Conservation (phyloP, 192 early-diverging fungal species). For the Obelidium mucronatum region DNA sequence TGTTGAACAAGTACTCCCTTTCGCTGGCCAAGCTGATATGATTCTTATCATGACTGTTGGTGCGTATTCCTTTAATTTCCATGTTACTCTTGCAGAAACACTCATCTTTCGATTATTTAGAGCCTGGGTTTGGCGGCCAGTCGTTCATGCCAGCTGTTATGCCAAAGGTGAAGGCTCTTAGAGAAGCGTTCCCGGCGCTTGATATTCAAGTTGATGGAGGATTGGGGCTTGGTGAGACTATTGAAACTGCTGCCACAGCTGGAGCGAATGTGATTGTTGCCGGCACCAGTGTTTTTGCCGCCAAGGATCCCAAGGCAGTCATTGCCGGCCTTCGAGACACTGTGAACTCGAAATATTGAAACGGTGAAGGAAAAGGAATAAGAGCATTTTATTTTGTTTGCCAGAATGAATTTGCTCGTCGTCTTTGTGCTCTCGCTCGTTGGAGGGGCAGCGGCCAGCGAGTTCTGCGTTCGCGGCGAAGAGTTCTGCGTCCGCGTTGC, state of each 20-base stretch:
- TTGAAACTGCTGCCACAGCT: constrained; percentile 84
- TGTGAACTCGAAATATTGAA: constrained; percentile 50
- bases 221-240: constrained; percentile 74
- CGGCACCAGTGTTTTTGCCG: constrained; percentile 90
- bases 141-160: constrained; percentile 89
- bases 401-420: too few relatives aligned
- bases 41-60: constrained; percentile 93
- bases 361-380: too few relatives aligned
- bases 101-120: too few relatives aligned
- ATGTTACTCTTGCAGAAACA: constrained; percentile 2
- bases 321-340: constrained; percentile 69
- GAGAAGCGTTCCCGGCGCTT: constrained; percentile 78
- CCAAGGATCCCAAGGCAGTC: constrained; percentile 70
- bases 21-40: constrained; percentile 76
- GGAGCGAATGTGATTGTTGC: constrained; percentile 99
- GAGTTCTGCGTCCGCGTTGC: not conserved
- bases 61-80: constrained; percentile 19
- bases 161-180: constrained; percentile 81
- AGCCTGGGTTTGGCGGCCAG: constrained; percentile 98
- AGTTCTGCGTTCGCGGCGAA: not conserved
- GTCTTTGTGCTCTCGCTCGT: too few relatives aligned
- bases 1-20: constrained; percentile 46
- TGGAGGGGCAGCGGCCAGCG: too few relatives aligned
- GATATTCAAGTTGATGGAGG: constrained; percentile 98
- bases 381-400: too few relatives aligned